Percentiles rank a stretch among this genome's conserved stretches.
phyloP scores from a whole-genome alignment of 805 yeast genomes.

The Yarrowia divulgata region DNA sequence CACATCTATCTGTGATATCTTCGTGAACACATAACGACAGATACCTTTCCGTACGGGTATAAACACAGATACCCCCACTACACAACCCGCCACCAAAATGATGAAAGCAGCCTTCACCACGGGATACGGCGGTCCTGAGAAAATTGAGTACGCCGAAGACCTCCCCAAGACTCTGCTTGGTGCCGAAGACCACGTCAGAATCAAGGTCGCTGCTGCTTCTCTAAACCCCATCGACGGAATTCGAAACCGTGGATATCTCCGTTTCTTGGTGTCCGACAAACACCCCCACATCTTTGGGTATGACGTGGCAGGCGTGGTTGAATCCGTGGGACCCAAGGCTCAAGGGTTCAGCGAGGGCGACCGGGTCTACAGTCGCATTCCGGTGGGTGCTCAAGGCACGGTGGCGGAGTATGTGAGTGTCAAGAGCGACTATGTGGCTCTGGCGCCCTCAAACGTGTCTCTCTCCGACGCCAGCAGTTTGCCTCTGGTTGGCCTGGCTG shows the following conservation, averaged over 20 bases:
- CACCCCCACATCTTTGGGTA: constrained; percentile 58
- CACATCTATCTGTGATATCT: too few species aligned
- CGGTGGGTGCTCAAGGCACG: constrained; percentile 63
- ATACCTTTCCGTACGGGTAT: neutral
- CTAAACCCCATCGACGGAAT: constrained; percentile 67
- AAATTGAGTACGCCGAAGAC: constrained; percentile 17
- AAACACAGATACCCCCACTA: neutral
- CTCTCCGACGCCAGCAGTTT: constrained; percentile 68
- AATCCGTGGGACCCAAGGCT: constrained; percentile 60
- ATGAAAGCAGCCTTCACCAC: constrained; percentile 29
- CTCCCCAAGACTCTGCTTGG: neutral
- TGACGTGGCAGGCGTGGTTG: constrained; percentile 69
- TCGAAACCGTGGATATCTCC: constrained; percentile 54
- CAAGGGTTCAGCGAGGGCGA: constrained; percentile 60
- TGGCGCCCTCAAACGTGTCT: constrained; percentile 49
- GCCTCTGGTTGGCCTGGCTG: constrained; percentile 53
- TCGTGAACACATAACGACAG: too few species aligned
- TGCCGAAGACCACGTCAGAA: constrained; percentile 52
- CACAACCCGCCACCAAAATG: neutral
- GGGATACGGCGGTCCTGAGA: constrained; percentile 16
- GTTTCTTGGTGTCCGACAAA: constrained; percentile 7
- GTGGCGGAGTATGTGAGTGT: constrained; percentile 51
- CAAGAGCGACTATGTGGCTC: neutral
- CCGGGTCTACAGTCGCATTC: constrained; percentile 68
- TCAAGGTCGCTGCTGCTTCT: constrained; percentile 65